Conservation (phyloP, 805 yeast genomes). For the Candida suzukii region DNA sequence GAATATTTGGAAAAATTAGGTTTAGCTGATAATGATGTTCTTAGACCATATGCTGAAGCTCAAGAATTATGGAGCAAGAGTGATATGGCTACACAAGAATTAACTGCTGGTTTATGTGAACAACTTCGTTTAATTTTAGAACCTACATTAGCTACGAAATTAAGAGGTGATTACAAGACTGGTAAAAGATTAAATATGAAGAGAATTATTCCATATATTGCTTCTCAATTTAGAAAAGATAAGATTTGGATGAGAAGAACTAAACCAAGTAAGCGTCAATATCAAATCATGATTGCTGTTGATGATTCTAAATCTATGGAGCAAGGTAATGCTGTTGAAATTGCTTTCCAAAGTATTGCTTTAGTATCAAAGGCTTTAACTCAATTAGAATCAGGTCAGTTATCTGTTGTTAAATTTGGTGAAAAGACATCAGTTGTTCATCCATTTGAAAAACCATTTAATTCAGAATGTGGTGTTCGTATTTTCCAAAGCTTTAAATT, state of each 20-base stretch:
- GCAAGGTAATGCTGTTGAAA: slow-evolving; percentile 80
- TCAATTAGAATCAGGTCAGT: slow-evolving; percentile 89
- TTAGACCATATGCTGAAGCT: slow-evolving; percentile 46
- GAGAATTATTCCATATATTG: slow-evolving; percentile 94
- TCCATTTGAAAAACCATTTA: slow-evolving; percentile 82
- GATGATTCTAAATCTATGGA: slow-evolving; percentile 98
- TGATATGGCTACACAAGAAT: slow-evolving; percentile 79
- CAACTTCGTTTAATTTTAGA: slow-evolving; percentile 88
- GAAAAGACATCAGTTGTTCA: slow-evolving; percentile 78
- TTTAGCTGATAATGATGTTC: slow-evolving; percentile 15
- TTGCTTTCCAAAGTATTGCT: slow-evolving; percentile 93
- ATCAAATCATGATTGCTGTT: slow-evolving; percentile 94
- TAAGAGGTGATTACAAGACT: slow-evolving; percentile 92
- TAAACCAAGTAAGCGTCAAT: slow-evolving; percentile 94
- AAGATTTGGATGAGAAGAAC: slow-evolving; percentile 98
- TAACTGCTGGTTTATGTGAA: slow-evolving; percentile 84
- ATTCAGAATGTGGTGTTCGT: slow-evolving; percentile 73
- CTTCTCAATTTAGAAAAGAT: slow-evolving; percentile 94
- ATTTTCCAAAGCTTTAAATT: slow-evolving; percentile 87
- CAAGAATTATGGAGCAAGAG: slow-evolving; percentile 75
- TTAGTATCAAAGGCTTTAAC: slow-evolving; percentile 90
- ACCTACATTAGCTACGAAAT: slow-evolving; percentile 93
- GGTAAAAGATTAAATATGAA: slow-evolving; percentile 97
- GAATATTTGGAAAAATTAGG: slow-evolving; percentile 11
- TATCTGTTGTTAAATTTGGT: slow-evolving; percentile 88